Base-by-base conservation (phyloP, 768 basidiomycete species). In the Lactarius psammicola region DNA sequence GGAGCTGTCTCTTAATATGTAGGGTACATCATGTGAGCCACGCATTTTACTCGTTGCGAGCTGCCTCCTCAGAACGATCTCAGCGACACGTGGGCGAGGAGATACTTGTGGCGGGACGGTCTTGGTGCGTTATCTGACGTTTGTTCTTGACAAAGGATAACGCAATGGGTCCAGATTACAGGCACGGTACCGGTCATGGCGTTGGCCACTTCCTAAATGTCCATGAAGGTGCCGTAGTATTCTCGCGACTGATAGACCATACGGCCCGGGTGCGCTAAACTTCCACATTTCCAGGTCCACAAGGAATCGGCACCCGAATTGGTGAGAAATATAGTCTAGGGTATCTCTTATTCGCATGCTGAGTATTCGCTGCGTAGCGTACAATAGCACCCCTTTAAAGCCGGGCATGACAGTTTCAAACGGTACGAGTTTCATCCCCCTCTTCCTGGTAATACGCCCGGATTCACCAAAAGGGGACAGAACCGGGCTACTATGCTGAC, bases 201-300 rank as follows among this genome's bases (percentile, higher is more conserved):
- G 90, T 99, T 36, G 96, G 96, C 0, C 88, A 92, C 69, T 98
- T 90, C 78, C 77, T 98, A 61, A 97, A 97, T 67, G 95, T 98
- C 0, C 95, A 98, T 71, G 95, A 98, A 82, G 81, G 80, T 79
- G 66, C 40, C 44, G 65, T 36, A 42, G 0, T n/a, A 26, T 31
- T 44, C n/a, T n/a, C 58, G 31, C n/a, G 15, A 13, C 1, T 36
- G n/a, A 26, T 31, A 17, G 20, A 10, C 13, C n/a, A 51, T 49
- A 11, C 8, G 17, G 17, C 26, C 11, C 5, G 11, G 5, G 15
- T 56, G 11, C 20, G n/a, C 46, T 57, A 18, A 56, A 15, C 1
- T 38, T 65, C 40, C 31, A 31, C 20, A 56, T 33, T 58, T 59
- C n/a, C 58, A 80, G 83, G 85, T 3, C 86, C 86, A 3, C 86